These are phyloP conservation scores for Phylloboletellus chloephorus DNA, from an alignment of 1,284 basidiomycete species.

Conservation along the genomic window DNA sequence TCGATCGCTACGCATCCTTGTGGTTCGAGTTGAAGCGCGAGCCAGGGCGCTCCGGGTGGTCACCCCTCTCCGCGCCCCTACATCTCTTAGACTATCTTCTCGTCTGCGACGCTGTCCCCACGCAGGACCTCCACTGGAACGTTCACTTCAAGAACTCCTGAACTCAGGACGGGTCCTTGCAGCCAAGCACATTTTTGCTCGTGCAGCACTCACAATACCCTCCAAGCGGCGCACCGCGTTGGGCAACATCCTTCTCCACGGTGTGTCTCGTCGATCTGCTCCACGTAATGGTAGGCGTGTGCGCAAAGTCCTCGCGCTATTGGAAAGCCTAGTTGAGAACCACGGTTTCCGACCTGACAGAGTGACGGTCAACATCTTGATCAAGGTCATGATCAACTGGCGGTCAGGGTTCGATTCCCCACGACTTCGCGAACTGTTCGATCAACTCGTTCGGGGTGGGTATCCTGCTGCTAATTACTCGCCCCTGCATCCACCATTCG, in stretches of 20 bases:
- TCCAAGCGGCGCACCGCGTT: conserved; percentile 36
- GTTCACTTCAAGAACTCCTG: conserved; percentile 21
- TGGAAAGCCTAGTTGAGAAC: conserved; percentile 37
- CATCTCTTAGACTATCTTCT: conserved; percentile 20
- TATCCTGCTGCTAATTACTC: conserved; percentile 41
- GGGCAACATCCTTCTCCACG: conserved; percentile 54
- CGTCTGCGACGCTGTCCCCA: conserved; percentile 9
- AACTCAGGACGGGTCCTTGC: conserved; percentile 31
- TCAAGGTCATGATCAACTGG: conserved; percentile 54
- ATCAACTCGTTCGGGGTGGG: conserved; percentile 50
- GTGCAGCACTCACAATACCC: conserved; percentile 28
- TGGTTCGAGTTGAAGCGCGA: conserved; percentile 8
- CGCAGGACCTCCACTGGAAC: conserved; percentile 11
- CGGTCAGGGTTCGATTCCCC: conserved; percentile 34
- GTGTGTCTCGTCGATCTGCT: conserved; percentile 30
- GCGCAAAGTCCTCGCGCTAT: conserved; percentile 36
- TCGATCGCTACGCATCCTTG: conserved; percentile 11
- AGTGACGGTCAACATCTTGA: conserved; percentile 58
- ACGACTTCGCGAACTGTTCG: conserved; percentile 53
- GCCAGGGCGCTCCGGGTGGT: conserved; percentile 10
- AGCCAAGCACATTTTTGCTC: conserved; percentile 41
- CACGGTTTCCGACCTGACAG: conserved; percentile 52
- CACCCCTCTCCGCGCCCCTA: conserved; percentile 3
- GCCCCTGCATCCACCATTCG: conserved; percentile 39
- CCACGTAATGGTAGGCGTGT: conserved; percentile 42